Conservation (phyloP, 2,329 filamentous ascomycete species). For the Penicillium brasilianum region DNA sequence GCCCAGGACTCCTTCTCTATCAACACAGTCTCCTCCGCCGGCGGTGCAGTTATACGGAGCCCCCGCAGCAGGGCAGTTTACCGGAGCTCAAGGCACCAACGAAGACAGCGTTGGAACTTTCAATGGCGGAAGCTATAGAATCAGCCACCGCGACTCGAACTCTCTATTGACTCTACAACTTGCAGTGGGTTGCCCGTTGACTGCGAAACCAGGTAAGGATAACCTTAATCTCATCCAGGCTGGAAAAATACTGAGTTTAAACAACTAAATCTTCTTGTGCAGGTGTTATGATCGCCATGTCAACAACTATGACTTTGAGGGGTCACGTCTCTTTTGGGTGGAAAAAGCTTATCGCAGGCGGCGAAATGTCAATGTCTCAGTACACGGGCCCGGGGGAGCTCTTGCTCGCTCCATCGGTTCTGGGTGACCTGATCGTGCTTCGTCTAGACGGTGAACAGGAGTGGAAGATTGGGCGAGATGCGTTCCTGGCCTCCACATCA, state of each 20-base stretch:
- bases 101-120: constrained; percentile 93
- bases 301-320: constrained; percentile 80
- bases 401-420: constrained; percentile 75
- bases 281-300: constrained; percentile 96
- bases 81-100: constrained; percentile 56
- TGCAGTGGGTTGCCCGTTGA: constrained; percentile 83
- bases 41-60: constrained; percentile 37
- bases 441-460: constrained; percentile 67
- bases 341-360: constrained; percentile 87
- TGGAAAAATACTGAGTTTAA: not conserved
- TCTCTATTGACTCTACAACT: constrained; percentile 87
- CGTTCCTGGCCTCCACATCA: constrained; percentile 83
- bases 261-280: not conserved
- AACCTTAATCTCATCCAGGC: too few relatives aligned
- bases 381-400: constrained; percentile 92
- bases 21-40: not conserved
- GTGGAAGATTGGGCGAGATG: constrained; percentile 87
- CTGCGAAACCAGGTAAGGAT: constrained; percentile 72
- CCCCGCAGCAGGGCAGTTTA: constrained; percentile 61
- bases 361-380: constrained; percentile 76
- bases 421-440: constrained; percentile 86
- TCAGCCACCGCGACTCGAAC: constrained; percentile 90
- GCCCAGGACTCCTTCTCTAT: not conserved
- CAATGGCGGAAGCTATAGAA: constrained; percentile 92
- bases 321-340: constrained; percentile 83